These are phyloP conservation scores for Zelopaecilomyces penicillatus DNA, from an alignment of 2,329 filamentous ascomycete species.

Conservation along the genomic window DNA sequence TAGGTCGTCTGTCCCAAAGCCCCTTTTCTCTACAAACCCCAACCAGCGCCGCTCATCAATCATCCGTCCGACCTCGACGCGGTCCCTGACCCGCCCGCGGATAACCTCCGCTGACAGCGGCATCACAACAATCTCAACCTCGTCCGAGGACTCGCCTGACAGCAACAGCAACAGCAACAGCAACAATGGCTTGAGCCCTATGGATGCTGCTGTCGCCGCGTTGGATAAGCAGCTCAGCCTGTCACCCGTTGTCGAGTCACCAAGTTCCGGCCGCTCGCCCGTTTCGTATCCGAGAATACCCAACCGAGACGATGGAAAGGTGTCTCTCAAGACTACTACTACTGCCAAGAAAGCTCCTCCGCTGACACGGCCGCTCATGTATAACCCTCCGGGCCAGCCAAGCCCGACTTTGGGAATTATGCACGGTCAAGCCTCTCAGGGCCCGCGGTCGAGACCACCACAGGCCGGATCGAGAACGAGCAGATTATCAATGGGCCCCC, in stretches of 20 bases:
- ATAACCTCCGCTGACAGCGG: conserved; percentile 24
- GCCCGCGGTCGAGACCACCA: no score
- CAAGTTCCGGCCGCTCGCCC: conserved; percentile 26
- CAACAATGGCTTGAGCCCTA: background rate
- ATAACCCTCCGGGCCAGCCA: conserved; percentile 1
- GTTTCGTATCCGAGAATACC: conserved; percentile 24
- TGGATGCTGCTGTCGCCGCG: conserved; percentile 11
- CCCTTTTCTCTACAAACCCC: conserved; percentile 17
- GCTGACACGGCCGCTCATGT: background rate
- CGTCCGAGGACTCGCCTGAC: conserved; percentile 15
- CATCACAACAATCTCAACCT: conserved; percentile 23
- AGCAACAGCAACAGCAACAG: conserved; percentile 1
- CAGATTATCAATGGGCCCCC: background rate
- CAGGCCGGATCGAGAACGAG: background rate
- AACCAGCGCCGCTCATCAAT: conserved; percentile 4
- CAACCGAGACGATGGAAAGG: conserved; percentile 10
- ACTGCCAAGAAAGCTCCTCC: background rate
- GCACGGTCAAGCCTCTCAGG: background rate
- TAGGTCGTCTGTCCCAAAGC: conserved; percentile 9
- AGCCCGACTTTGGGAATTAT: conserved; percentile 27
- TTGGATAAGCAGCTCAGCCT: conserved; percentile 24
- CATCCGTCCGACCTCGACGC: conserved; percentile 9
- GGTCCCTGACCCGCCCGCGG: conserved; percentile 16
- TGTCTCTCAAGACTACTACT: background rate
- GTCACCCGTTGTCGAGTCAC: conserved; percentile 43